These are phyloP conservation scores for Solanum chacoense DNA, from an alignment of 305 asterid species.

Conservation along the genomic window DNA sequence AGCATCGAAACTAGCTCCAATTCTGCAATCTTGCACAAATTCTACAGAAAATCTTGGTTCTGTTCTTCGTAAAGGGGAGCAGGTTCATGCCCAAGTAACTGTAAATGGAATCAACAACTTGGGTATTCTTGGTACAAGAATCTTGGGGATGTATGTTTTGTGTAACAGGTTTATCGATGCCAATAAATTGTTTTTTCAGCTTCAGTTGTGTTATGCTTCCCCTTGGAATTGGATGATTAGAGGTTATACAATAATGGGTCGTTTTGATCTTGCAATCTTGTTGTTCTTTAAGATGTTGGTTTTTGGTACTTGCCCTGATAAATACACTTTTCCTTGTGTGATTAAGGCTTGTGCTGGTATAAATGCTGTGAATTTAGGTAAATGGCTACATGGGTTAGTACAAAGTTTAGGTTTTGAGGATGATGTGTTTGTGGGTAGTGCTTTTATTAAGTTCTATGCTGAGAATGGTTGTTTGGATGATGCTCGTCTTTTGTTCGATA, in stretches of 20 bases:
- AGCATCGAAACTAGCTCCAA: constrained; percentile 54
- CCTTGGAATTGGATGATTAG: constrained; percentile 99
- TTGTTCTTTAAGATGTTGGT: constrained; percentile 71
- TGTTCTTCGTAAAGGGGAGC: constrained; percentile 29
- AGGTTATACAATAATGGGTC: constrained; percentile 55
- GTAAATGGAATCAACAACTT: constrained; percentile 53
- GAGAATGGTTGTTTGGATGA: constrained; percentile 41
- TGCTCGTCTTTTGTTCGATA: constrained; percentile 57
- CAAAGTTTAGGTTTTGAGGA: constrained; percentile 43
- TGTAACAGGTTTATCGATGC: constrained; percentile 41
- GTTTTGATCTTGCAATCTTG: constrained; percentile 40
- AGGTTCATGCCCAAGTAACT: constrained; percentile 62
- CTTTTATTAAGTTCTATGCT: constrained; percentile 56
- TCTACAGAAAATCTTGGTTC: constrained; percentile 17
- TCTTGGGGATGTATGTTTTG: constrained; percentile 58
- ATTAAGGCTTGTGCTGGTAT: constrained; percentile 71
- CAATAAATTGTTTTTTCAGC: constrained; percentile 51
- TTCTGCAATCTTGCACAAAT: constrained; percentile 23
- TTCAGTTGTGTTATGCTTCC: constrained; percentile 59
- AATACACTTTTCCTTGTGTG: constrained; percentile 67
- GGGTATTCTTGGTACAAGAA: constrained; percentile 63
- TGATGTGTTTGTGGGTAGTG: constrained; percentile 75
- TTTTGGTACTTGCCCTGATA: constrained; percentile 70
- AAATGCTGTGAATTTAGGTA: constrained; percentile 35
- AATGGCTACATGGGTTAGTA: constrained; percentile 35